phyloP scores from a whole-genome alignment of 2,329 filamentous ascomycete genomes.

The Hansfordia pulvinata region DNA sequence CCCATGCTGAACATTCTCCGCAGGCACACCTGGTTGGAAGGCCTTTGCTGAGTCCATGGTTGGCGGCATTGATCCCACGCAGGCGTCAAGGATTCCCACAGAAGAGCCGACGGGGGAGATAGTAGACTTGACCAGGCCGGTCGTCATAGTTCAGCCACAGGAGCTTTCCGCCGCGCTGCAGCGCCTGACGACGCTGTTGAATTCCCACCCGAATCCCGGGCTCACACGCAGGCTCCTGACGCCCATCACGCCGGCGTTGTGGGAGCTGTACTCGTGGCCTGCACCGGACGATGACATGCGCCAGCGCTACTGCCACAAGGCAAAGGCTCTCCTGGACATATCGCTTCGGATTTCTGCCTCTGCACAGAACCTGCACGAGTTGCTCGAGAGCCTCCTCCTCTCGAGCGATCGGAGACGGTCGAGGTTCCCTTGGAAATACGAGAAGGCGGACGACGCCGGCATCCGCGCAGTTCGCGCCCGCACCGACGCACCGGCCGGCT shows the following conservation, averaged over 20 bases:
- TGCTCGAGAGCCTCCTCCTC: slow-evolving; percentile 43
- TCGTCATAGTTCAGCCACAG: slow-evolving; percentile 29
- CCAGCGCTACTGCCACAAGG: slow-evolving; percentile 27
- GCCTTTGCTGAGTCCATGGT: slow-evolving; percentile 47
- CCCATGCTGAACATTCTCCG: slow-evolving; percentile 5
- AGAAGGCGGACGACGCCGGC: slow-evolving; percentile 25
- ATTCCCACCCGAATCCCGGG: slow-evolving; percentile 54
- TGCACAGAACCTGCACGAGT: slow-evolving; percentile 27
- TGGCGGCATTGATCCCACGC: slow-evolving; percentile 29
- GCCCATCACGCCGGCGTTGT: slow-evolving; percentile 46
- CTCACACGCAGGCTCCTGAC: slow-evolving; percentile 47
- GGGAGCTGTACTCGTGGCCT: slow-evolving; percentile 44
- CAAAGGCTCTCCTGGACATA: slow-evolving; percentile 36
- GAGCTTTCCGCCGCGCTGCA: slow-evolving; percentile 36
- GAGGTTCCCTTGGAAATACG: slow-evolving; percentile 37
- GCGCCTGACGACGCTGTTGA: slow-evolving; percentile 39
- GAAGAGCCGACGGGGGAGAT: slow-evolving; percentile 19
- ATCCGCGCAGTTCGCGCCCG: no score
- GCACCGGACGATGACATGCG: slow-evolving; percentile 17
- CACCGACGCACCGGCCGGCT: no score
- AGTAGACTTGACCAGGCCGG: slow-evolving; percentile 28
- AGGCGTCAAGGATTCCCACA: slow-evolving; percentile 12
- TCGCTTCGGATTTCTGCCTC: slow-evolving; percentile 44
- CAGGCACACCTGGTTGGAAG: slow-evolving; percentile 46
- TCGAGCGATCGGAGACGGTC: slow-evolving; percentile 26